Evolutionary conservation across 2,329 filamentous ascomycete genomes (phyloP).

Genomic region (Pestalotiopsis sp.): DNA sequence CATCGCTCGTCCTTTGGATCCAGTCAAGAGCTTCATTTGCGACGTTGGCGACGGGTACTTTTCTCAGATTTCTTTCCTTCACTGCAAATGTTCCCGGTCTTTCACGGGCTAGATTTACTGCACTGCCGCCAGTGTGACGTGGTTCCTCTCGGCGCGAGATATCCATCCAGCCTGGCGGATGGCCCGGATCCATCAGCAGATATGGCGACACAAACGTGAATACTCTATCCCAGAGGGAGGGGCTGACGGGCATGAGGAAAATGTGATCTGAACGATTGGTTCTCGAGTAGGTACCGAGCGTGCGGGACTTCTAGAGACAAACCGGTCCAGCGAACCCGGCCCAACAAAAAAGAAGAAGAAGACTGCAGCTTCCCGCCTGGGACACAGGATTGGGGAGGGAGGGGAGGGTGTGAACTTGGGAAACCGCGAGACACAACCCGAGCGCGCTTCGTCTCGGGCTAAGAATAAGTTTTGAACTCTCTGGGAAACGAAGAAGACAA

Average conservation of each 20-base stretch:
- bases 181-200: background rate
- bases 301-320: slow-evolving; percentile 8
- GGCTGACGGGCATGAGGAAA: background rate
- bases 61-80: background rate
- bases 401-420: background rate
- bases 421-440: background rate
- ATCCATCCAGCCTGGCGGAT: slow-evolving; percentile 1
- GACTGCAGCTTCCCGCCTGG: background rate
- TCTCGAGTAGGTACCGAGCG: background rate
- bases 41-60: too few species aligned
- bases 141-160: slow-evolving; percentile 1
- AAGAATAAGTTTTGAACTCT: background rate
- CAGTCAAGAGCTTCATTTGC: too few species aligned
- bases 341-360: background rate
- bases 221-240: background rate
- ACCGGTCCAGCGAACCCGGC: background rate
- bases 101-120: background rate
- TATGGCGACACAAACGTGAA: background rate
- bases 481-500: background rate
- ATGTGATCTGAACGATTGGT: slow-evolving; percentile 6
- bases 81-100: background rate
- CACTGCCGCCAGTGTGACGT: background rate
- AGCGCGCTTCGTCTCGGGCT: background rate
- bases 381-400: background rate
- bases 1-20: background rate